Percentiles rank a stretch among this genome's conserved stretches.
Evolutionary conservation across 2,329 filamentous ascomycete species (phyloP).

Genomic region (Sclerotinia trifoliorum): DNA sequence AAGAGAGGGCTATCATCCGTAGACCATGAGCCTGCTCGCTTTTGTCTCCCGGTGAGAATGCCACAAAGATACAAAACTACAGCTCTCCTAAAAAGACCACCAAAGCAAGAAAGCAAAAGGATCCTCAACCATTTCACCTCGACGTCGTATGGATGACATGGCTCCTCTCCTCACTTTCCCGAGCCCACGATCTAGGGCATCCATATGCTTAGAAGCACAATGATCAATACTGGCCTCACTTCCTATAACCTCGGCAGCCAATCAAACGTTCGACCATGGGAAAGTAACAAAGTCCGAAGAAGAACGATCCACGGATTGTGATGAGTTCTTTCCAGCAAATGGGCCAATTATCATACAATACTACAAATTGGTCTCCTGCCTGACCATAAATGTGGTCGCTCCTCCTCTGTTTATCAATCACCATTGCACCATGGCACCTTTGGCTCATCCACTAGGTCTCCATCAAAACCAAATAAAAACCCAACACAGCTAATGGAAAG

Average conservation of each 20-base stretch:
- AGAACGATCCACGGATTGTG: background rate
- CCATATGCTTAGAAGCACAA: too few relatives aligned
- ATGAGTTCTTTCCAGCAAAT: too few relatives aligned
- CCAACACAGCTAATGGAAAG: background rate
- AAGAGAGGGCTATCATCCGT: conserved; percentile 28
- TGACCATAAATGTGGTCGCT: conserved; percentile 23
- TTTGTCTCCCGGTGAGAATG: conserved; percentile 35
- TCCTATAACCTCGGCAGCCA: too few relatives aligned
- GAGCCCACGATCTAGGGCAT: too few relatives aligned
- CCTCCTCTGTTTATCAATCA: conserved; percentile 27
- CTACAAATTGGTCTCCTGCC: too few relatives aligned
- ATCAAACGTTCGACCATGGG: too few relatives aligned
- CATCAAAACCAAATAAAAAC: conserved; percentile 9
- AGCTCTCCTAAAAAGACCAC: conserved; percentile 25
- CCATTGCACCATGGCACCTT: conserved; percentile 29
- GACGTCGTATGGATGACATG: too few relatives aligned
- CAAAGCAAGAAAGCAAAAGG: background rate
- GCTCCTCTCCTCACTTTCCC: too few relatives aligned
- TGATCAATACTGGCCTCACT: too few relatives aligned
- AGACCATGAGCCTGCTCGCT: conserved; percentile 34
- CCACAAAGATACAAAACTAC: background rate
- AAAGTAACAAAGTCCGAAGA: too few relatives aligned
- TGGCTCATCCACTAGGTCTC: conserved; percentile 9
- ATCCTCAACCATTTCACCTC: too few relatives aligned
- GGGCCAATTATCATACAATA: too few relatives aligned